Evolutionary conservation across 1,284 basidiomycete genomes (phyloP), one percentile per base, ranked within the genome.

Genomic region (Waitea zeae): DNA sequence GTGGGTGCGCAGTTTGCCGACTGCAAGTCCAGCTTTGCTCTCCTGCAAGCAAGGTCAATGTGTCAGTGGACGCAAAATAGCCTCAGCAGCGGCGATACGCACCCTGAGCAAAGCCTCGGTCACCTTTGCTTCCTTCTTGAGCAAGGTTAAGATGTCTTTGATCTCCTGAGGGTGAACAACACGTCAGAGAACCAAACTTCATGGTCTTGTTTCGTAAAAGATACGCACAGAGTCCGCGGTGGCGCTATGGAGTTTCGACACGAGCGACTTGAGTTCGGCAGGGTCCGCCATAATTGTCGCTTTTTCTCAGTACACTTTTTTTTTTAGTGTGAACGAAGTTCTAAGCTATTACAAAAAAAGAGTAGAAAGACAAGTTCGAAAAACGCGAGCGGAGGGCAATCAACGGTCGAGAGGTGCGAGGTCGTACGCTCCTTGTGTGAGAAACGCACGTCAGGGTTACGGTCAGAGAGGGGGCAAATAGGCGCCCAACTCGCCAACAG

Each of bases 101-200:
- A 92, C 90, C 61, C 90, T 71, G 35, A 97, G 65, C 12, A 93
- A 57, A 24, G 80, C 67, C 62, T 96, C 92, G 41, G 79, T 89
- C 30, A 92, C 82, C 47, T 70, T 64, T 36, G 79, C 77, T 30
- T 83, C 71, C 39, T 67, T 67, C 61, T 88, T 90, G 40, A 97
- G 61, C 40, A 67, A 64, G 43, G 63, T 65, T 39, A 97, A 57
- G 33, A 92, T 64, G 20, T 59, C 56, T 12, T 80, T 50, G 19
- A 77, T 72, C 35, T 89, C 86, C 81, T 95, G 60, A 52, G 43
- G 52, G 51, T 54, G 49, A 59, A 52, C 51, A 55, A 53, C 49
- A 56, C 47, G 47, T 50, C 48, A 51, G 52, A 52, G 46, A 46
- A 43, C 42, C 46, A 50, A 53, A 45, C 4, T 19, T 17, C n/a